These are phyloP conservation scores for Aureobasidium sp. DNA, from an alignment of 2,329 filamentous ascomycete species.

Conservation along the genomic window DNA sequence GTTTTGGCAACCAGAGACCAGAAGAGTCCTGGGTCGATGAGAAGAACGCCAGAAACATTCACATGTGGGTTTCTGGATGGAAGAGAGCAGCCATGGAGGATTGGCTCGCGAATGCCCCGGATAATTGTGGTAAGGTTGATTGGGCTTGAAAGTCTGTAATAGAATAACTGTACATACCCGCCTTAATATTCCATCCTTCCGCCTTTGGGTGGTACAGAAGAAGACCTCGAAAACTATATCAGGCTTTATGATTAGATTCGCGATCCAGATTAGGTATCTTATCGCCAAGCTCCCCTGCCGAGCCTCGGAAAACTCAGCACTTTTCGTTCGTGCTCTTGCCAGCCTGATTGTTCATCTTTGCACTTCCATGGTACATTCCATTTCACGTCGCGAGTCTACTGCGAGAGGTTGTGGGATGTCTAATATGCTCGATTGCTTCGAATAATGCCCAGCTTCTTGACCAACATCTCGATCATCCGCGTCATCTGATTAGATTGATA, in stretches of 20 bases:
- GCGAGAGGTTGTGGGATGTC: not conserved
- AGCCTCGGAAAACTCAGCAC: slow-evolving; percentile 2
- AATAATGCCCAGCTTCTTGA: not conserved
- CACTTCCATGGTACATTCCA: not conserved
- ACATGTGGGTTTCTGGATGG: not conserved
- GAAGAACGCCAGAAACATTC: not conserved
- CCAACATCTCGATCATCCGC: not conserved
- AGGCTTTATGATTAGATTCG: not conserved
- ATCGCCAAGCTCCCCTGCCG: slow-evolving; percentile 1
- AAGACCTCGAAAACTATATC: too few relatives aligned
- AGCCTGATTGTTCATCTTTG: not conserved
- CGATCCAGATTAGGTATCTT: not conserved
- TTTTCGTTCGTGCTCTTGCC: not conserved
- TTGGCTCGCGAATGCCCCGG: not conserved
- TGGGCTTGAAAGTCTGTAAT: not conserved
- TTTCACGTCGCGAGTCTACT: not conserved
- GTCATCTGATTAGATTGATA: slow-evolving; percentile 13
- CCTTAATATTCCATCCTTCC: not conserved
- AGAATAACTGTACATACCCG: not conserved
- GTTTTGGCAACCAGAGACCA: slow-evolving; percentile 15
- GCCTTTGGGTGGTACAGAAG: not conserved
- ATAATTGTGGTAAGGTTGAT: not conserved
- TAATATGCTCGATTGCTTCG: not conserved
- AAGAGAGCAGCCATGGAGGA: not conserved
- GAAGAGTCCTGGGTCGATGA: slow-evolving; percentile 18